A percentile compares a stretch with the other conserved stretches of the same genome.
Evolutionary conservation across 2,329 filamentous ascomycete species (phyloP).

Genomic region (Hymenoscyphus infarciens): DNA sequence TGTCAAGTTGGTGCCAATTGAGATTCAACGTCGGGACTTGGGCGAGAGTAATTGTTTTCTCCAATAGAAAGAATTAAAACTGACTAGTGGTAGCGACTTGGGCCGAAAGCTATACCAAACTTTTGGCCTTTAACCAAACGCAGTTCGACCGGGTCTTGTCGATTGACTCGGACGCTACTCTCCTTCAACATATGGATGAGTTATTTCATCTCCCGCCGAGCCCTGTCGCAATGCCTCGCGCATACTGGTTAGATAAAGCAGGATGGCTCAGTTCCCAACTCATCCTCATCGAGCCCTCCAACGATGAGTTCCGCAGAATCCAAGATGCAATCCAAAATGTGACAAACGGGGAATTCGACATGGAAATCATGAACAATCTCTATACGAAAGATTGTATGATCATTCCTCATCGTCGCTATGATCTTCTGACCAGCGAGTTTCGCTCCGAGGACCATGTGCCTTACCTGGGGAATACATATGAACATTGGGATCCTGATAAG

Average conservation of each 20-base stretch:
- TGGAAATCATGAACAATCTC: constrained; percentile 49
- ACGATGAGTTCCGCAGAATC: constrained; percentile 45
- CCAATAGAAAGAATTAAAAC: constrained; percentile 27
- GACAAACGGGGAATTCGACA: constrained; percentile 45
- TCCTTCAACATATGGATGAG: constrained; percentile 50
- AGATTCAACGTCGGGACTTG: constrained; percentile 37
- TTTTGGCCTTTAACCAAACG: constrained; percentile 63
- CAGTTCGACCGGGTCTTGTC: constrained; percentile 43
- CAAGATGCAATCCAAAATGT: constrained; percentile 28
- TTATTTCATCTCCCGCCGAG: constrained; percentile 54
- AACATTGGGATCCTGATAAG: constrained; percentile 48
- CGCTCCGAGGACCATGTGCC: constrained; percentile 39
- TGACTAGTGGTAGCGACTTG: constrained; percentile 43
- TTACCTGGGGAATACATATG: constrained; percentile 46
- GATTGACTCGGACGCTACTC: constrained; percentile 26
- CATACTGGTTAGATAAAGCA: constrained; percentile 52
- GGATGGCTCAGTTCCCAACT: constrained; percentile 50
- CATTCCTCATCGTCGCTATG: constrained; percentile 53
- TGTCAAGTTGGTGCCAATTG: constrained; percentile 42
- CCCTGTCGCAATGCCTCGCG: constrained; percentile 55
- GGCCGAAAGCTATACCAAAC: constrained; percentile 62
- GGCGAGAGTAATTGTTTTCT: constrained; percentile 19
- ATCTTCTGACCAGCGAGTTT: constrained; percentile 54
- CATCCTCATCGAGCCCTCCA: constrained; percentile 54
- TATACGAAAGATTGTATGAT: constrained; percentile 37